Base-by-base conservation (phyloP, 2,329 filamentous ascomycete species). In the Fonsecaea multimorphosa region DNA sequence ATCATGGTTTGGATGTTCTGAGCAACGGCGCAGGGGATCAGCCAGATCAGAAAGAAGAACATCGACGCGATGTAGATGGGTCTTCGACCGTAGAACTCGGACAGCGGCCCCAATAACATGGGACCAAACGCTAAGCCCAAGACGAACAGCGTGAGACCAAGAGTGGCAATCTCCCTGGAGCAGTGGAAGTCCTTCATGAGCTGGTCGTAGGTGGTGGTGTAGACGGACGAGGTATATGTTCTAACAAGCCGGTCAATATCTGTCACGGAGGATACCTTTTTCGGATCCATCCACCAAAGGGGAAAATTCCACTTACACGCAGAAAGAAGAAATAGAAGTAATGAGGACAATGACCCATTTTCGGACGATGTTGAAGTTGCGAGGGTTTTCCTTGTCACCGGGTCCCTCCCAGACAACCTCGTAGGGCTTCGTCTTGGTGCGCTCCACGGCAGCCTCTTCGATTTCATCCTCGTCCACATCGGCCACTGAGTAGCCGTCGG, bases 291-390 rank as follows among this genome's bases (percentile, higher is more conserved):
- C 22, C 49, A 31, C 24, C n/a, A n/a, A n/a, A 31, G 12, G 51
- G 1, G n/a, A 27, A 5, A 9, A n/a, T 52, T 9, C 24, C 7
- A 54, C 63, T 54, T 54, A 66, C 91, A 97, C 92, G 77, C 91
- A 93, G 64, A 94, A 82, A 55, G 91, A 91, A 6, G 89, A 90
- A 60, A 84, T 75, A 8, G 88, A 88, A n/a, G 93, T 84, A 66
- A 97, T 89, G 38, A 87, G 71, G 0, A 93, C 87, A 67, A 96
- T 89, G 27, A 87, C 61, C 94, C 93, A 97, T 74, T 93, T 93
- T 66, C 87, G 85, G 22, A 78, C 74, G 19, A 77, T 82, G 22
- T 78, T 79, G 80, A 92, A 87, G 75, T 86, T 91, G 61, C 89
- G 86, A 0, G 93, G 93, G 72, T 88, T 90, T 76, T 86, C 74